Evolutionary conservation across 495 filamentous ascomycete species (phyloP).

Genomic region (Aspergillus cristatus): DNA sequence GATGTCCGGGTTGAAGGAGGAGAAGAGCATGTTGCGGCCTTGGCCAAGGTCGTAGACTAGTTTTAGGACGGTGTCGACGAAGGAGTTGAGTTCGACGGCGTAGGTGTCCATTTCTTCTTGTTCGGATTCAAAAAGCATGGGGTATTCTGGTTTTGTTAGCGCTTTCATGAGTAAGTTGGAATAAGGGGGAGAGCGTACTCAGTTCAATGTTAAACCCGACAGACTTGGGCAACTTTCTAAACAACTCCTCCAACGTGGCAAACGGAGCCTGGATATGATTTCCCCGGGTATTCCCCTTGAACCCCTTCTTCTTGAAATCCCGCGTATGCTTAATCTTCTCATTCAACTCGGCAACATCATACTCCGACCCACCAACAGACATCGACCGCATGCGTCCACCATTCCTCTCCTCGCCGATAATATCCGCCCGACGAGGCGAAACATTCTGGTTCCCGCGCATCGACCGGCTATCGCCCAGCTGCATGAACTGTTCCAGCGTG

Average conservation of each 20-base stretch:
- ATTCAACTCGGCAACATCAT: conserved; percentile 51
- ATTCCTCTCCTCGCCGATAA: conserved; percentile 3
- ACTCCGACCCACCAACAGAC: conserved; percentile 46
- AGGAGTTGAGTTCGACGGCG: conserved; percentile 92
- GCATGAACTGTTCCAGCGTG: conserved; percentile 86
- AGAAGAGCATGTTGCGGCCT: conserved; percentile 84
- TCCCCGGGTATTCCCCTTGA: conserved; percentile 90
- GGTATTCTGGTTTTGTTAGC: conserved; percentile 54
- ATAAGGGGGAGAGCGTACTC: conserved; percentile 40
- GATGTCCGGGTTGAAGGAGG: conserved; percentile 92
- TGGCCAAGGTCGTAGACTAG: conserved; percentile 73
- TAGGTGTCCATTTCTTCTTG: conserved; percentile 97
- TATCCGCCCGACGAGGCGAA: conserved; percentile 29
- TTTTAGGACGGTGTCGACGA: conserved; percentile 83
- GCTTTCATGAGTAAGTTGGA: too few relatives aligned
- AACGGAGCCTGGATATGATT: conserved; percentile 92
- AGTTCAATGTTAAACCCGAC: conserved; percentile 98
- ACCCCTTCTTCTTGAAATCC: conserved; percentile 87
- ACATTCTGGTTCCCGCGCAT: conserved; percentile 31
- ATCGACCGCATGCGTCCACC: conserved; percentile 41
- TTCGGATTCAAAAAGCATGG: conserved; percentile 89
- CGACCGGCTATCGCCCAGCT: conserved; percentile 56
- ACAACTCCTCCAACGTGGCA: conserved; percentile 88
- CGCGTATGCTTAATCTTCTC: conserved; percentile 97
- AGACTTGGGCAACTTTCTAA: conserved; percentile 66